These are phyloP conservation scores for Aulographum hederae DNA, from an alignment of 2,329 filamentous ascomycete species.

Conservation along the genomic window DNA sequence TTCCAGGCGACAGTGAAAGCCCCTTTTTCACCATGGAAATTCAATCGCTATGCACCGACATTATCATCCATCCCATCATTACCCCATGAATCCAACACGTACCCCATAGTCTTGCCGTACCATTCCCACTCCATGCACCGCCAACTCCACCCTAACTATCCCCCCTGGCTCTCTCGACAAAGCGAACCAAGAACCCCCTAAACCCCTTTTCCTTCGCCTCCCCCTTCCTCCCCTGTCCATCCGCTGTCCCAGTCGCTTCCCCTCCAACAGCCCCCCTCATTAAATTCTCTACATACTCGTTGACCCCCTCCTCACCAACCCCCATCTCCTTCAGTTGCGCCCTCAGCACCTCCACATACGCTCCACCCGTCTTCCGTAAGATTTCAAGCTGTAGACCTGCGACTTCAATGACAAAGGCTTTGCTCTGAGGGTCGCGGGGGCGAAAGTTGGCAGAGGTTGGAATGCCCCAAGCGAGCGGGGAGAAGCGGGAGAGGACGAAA, in stretches of 20 bases:
- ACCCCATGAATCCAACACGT: too few species aligned
- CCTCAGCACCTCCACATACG: constrained; percentile 55
- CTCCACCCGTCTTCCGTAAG: constrained; percentile 71
- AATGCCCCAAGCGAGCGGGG: constrained; percentile 77
- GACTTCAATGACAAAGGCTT: constrained; percentile 75
- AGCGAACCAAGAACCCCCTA: background rate
- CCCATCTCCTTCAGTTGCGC: constrained; percentile 47
- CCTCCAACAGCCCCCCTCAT: background rate
- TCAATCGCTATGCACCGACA: too few species aligned
- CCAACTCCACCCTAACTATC: too few species aligned
- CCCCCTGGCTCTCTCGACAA: background rate
- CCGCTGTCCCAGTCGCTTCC: background rate
- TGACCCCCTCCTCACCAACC: constrained; percentile 43
- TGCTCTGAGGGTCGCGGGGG: constrained; percentile 71
- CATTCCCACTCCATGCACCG: too few species aligned
- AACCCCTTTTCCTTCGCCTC: background rate
- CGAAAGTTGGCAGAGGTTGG: constrained; percentile 64
- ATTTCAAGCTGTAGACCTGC: constrained; percentile 76
- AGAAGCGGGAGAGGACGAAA: constrained; percentile 81
- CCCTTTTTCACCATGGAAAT: too few species aligned
- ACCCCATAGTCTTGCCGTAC: too few species aligned
- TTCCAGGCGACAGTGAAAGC: too few species aligned
- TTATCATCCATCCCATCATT: too few species aligned
- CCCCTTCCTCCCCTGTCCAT: constrained; percentile 26
- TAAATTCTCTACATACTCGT: constrained; percentile 38